These are phyloP conservation scores for Beauveria rudraprayagi DNA, from an alignment of 2,329 filamentous ascomycete genomes.

Conservation along the genomic window DNA sequence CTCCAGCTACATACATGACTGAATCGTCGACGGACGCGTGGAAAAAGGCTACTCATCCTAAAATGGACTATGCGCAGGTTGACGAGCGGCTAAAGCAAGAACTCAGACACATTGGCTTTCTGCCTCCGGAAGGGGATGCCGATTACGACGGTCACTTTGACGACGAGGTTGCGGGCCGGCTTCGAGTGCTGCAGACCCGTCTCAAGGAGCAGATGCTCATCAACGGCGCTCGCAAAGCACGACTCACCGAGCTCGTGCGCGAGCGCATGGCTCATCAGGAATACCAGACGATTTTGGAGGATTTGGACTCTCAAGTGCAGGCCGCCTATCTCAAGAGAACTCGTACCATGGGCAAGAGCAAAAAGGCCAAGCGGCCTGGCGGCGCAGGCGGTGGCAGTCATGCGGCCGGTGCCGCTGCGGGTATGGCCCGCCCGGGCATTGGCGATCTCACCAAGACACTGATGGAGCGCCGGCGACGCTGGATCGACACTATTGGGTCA, in stretches of 20 bases:
- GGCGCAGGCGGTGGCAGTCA: slow-evolving; percentile 67
- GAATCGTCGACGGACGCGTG: slow-evolving; percentile 69
- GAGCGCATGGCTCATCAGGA: slow-evolving; percentile 95
- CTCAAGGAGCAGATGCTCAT: slow-evolving; percentile 75
- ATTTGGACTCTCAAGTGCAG: slow-evolving; percentile 91
- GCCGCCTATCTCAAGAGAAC: slow-evolving; percentile 94
- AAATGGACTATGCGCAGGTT: slow-evolving; percentile 76
- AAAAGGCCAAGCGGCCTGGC: slow-evolving; percentile 76
- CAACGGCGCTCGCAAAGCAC: slow-evolving; percentile 85
- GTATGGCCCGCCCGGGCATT: slow-evolving; percentile 67
- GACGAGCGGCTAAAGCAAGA: slow-evolving; percentile 91
- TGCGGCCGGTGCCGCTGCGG: slow-evolving; percentile 40
- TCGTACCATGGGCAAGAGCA: slow-evolving; percentile 85
- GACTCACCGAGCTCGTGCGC: slow-evolving; percentile 77
- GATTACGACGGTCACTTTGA: slow-evolving; percentile 88
- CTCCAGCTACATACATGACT: slow-evolving; percentile 70
- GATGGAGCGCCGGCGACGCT: slow-evolving; percentile 84
- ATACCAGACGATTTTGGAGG: slow-evolving; percentile 92
- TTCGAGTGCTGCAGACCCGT: slow-evolving; percentile 76
- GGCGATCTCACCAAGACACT: slow-evolving; percentile 85
- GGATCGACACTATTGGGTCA: slow-evolving; percentile 84
- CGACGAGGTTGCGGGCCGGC: slow-evolving; percentile 84
- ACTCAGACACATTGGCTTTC: slow-evolving; percentile 80
- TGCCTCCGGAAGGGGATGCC: slow-evolving; percentile 58
- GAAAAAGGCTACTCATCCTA: slow-evolving; percentile 67